Percentiles rank a stretch among this genome's conserved stretches.
Conservation (phyloP, 1,139 yeast genomes). For the Hansenula sp. region DNA sequence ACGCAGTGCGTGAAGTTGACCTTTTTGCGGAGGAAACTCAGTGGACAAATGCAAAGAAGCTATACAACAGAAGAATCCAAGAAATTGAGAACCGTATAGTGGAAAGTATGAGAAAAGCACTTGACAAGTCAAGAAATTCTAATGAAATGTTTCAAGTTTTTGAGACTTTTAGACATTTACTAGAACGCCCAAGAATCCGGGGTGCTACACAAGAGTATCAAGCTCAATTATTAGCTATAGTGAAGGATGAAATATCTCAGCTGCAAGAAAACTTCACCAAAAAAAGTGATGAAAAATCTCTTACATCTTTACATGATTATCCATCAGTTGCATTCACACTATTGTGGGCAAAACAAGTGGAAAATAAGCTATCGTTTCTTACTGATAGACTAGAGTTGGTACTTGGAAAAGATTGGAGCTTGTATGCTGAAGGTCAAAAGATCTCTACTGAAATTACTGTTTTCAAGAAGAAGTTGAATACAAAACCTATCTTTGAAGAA, state of each 20-base stretch:
- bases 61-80: constrained; percentile 37
- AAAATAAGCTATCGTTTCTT: constrained; percentile 36
- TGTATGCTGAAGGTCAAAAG: constrained; percentile 68
- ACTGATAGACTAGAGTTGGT: constrained; percentile 42
- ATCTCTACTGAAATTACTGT: constrained; percentile 47
- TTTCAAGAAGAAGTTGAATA: constrained; percentile 42
- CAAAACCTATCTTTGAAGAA: constrained; percentile 34
- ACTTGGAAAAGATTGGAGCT: constrained; percentile 72
- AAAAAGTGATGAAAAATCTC: constrained; percentile 8
- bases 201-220: constrained; percentile 56
- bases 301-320: constrained; percentile 36
- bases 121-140: constrained; percentile 36
- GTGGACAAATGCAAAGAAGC: constrained; percentile 37
- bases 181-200: constrained; percentile 46
- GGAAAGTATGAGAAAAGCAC: constrained; percentile 31
- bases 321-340: constrained; percentile 44
- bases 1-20: constrained; percentile 32
- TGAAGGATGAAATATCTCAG: constrained; percentile 39
- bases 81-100: constrained; percentile 44
- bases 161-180: constrained; percentile 41
- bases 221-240: constrained; percentile 39
- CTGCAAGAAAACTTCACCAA: constrained; percentile 37
- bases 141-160: constrained; percentile 48
- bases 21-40: constrained; percentile 29
- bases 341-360: constrained; percentile 48